Conservation (phyloP, 306 rosid species). For the Hippophae tibetana region DNA sequence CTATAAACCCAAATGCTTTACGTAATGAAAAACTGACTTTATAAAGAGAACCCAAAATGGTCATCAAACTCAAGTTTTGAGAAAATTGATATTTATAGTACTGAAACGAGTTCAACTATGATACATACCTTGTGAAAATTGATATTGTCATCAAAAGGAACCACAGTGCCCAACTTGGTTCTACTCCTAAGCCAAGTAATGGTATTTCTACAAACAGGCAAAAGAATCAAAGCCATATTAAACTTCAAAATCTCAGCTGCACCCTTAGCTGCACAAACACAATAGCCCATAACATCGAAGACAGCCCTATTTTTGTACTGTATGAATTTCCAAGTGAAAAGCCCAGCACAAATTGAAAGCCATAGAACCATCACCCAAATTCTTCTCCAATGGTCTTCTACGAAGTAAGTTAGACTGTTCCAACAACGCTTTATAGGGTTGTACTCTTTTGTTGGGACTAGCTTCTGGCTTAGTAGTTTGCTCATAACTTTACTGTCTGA, state of each 20-base stretch:
- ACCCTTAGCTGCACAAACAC: constrained; percentile 71
- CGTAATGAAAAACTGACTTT: no score
- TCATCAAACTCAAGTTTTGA: no score
- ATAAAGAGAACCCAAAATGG: no score
- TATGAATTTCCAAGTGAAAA: constrained; percentile 74
- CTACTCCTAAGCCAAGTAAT: constrained; percentile 76
- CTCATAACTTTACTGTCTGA: constrained; percentile 34
- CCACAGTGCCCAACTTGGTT: constrained; percentile 49
- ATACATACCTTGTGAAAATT: constrained; percentile 78
- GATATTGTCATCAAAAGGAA: constrained; percentile 81
- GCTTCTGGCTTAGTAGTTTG: constrained; percentile 45
- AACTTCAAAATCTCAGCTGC: constrained; percentile 85
- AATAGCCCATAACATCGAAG: constrained; percentile 73
- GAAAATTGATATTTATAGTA: no score
- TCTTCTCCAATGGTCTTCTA: constrained; percentile 57
- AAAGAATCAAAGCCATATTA: constrained; percentile 74
- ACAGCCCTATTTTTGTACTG: constrained; percentile 61
- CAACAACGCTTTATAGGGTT: constrained; percentile 30
- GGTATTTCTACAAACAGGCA: constrained; percentile 81
- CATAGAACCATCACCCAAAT: constrained; percentile 44
- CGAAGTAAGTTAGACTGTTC: constrained; percentile 29
- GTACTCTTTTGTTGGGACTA: constrained; percentile 33
- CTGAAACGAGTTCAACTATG: background rate
- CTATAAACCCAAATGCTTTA: no score
- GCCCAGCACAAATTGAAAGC: constrained; percentile 37